Conservation (phyloP, 208 protist species). For the Acanthamoeba divionensis region DNA sequence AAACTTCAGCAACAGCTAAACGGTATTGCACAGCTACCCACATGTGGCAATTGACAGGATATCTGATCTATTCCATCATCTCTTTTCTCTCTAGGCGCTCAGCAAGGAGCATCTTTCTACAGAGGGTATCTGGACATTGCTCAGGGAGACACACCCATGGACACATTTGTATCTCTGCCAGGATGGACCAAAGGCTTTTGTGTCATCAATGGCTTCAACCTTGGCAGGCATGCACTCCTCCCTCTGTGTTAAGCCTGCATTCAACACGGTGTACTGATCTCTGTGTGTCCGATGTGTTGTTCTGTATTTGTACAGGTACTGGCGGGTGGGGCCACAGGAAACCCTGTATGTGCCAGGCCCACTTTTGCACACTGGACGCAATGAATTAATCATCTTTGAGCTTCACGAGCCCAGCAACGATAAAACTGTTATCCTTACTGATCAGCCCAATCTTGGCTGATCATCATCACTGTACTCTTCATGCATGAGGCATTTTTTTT, state of each 20-base stretch:
- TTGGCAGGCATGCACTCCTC: not conserved
- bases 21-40: too few relatives aligned
- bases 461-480: too few relatives aligned
- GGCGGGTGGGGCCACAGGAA: not conserved
- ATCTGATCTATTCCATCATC: too few relatives aligned
- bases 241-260: not conserved
- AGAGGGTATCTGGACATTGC: not conserved
- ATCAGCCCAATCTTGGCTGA: too few relatives aligned
- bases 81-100: too few relatives aligned
- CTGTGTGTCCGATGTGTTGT: not conserved
- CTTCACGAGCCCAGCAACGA: not conserved
- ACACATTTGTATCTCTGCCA: not conserved
- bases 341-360: conserved; percentile 7
- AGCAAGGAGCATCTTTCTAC: not conserved
- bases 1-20: too few relatives aligned
- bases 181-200: not conserved
- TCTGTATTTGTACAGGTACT: not conserved
- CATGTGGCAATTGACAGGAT: too few relatives aligned
- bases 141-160: not conserved
- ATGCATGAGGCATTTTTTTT: too few relatives aligned
- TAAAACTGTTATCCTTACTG: not conserved
- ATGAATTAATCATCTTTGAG: not conserved
- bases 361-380: not conserved
- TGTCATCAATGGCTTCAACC: conserved; percentile 13
- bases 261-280: not conserved